Percentiles rank a stretch among this genome's conserved stretches.
Evolutionary conservation across 495 filamentous ascomycete species (phyloP).

Genomic region (Trichoderma erinaceum): DNA sequence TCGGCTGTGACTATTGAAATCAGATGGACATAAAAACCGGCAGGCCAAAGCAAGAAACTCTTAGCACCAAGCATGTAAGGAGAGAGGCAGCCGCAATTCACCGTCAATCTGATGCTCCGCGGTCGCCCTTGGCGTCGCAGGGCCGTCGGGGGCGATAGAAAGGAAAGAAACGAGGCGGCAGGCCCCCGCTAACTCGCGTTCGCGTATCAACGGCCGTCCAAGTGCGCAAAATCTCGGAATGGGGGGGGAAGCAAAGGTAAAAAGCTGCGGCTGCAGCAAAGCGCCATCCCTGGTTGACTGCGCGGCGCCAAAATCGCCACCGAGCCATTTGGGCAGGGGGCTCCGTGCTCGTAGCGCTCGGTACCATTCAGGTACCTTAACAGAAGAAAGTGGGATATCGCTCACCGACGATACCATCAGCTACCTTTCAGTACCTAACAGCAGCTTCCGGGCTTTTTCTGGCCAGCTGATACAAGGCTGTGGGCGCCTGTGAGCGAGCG

Average conservation of each 20-base stretch:
- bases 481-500: no score
- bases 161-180: background rate
- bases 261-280: constrained; percentile 4
- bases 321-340: background rate
- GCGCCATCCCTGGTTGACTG: background rate
- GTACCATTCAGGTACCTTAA: background rate
- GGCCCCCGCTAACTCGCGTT: background rate
- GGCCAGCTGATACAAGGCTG: no score
- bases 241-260: background rate
- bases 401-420: background rate
- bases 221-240: constrained; percentile 9
- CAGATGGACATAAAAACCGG: no score
- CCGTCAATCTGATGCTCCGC: no score
- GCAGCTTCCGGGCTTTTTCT: no score
- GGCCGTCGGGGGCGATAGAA: background rate
- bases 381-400: background rate
- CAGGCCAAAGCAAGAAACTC: no score
- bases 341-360: background rate
- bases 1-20: no score
- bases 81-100: no score
- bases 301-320: background rate
- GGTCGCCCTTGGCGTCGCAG: no score
- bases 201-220: constrained; percentile 6
- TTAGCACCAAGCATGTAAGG: no score
- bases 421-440: background rate